Percentiles rank a stretch among this genome's conserved stretches.
These are phyloP conservation scores for Epichloe hybrida DNA, from an alignment of 2,329 filamentous ascomycete species.

Conservation along the genomic window DNA sequence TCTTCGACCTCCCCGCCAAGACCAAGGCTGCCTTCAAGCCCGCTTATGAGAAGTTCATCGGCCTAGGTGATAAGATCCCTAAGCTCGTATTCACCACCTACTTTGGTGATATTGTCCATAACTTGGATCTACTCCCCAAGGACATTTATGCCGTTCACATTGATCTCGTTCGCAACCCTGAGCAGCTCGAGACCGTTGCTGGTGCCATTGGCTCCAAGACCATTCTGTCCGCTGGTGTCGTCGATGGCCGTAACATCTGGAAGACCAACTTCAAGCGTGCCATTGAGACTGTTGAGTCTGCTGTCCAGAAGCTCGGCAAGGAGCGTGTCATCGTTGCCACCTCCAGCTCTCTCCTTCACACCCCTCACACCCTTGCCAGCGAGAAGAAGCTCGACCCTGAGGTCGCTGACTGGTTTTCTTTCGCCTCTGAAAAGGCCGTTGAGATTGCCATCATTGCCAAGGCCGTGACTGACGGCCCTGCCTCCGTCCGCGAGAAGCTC, in stretches of 20 bases:
- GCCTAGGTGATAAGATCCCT: constrained; percentile 67
- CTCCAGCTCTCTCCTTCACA: constrained; percentile 95
- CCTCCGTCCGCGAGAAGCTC: constrained; percentile 72
- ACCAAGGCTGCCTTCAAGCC: constrained; percentile 97
- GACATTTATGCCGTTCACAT: constrained; percentile 78
- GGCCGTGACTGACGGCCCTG: constrained; percentile 87
- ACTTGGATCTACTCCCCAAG: constrained; percentile 77
- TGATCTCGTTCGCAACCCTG: constrained; percentile 94
- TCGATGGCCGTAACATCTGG: constrained; percentile 99
- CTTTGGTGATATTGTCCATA: constrained; percentile 99
- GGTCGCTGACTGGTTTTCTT: constrained; percentile 96
- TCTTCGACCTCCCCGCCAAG: constrained; percentile 83
- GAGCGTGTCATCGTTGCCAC: constrained; percentile 94
- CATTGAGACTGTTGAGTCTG: constrained; percentile 79
- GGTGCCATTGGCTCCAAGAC: constrained; percentile 77
- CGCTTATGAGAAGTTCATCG: constrained; percentile 77
- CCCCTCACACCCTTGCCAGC: constrained; percentile 90
- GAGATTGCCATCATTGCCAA: constrained; percentile 92
- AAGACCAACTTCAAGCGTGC: constrained; percentile 98
- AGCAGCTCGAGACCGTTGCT: constrained; percentile 83
- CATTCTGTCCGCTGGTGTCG: constrained; percentile 85
- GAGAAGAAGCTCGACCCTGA: constrained; percentile 97
- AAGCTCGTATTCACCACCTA: constrained; percentile 89
- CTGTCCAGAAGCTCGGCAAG: constrained; percentile 90
- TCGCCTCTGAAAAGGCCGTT: constrained; percentile 84